phyloP scores from a whole-genome alignment of 805 yeast species.

The Starmerella vitae region DNA sequence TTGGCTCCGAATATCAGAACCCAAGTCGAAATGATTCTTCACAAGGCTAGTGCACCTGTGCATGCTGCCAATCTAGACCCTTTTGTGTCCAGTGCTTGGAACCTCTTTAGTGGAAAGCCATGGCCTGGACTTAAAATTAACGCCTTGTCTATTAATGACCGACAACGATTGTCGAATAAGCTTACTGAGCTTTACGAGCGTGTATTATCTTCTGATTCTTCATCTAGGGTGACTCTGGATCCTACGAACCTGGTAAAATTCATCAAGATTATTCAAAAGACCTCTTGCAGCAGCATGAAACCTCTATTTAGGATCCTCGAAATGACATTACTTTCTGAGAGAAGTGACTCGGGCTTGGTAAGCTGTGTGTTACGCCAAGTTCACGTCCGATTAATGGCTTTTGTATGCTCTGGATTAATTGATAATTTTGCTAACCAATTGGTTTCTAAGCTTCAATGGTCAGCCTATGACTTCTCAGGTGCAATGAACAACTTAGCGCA shows the following conservation, averaged over 20 bases:
- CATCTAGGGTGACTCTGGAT: neutral
- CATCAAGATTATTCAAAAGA: conserved; percentile 3
- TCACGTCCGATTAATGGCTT: conserved; percentile 13
- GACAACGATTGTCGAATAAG: conserved; percentile 2
- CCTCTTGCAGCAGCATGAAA: conserved; percentile 7
- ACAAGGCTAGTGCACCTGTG: conserved; percentile 1
- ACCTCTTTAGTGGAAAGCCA: neutral
- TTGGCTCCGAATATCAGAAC: conserved; percentile 13
- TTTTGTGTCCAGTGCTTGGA: neutral
- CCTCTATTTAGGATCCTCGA: conserved; percentile 5
- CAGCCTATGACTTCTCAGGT: neutral
- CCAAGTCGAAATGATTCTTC: conserved; percentile 16
- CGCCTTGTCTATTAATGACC: conserved; percentile 2
- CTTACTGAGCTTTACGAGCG: conserved; percentile 1
- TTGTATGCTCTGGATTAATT: conserved; percentile 9
- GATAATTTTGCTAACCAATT: conserved; percentile 7
- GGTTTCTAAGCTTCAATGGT: conserved; percentile 2
- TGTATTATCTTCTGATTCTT: neutral
- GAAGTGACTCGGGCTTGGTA: conserved; percentile 2
- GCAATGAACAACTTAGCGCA: neutral
- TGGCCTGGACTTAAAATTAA: neutral
- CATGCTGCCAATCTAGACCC: neutral
- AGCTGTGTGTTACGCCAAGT: conserved; percentile 15
- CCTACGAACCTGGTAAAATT: neutral
- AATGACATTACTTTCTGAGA: conserved; percentile 1